Evolutionary conservation across 192 early-diverging fungal species (phyloP).

Genomic region (Dissophora ornata): DNA sequence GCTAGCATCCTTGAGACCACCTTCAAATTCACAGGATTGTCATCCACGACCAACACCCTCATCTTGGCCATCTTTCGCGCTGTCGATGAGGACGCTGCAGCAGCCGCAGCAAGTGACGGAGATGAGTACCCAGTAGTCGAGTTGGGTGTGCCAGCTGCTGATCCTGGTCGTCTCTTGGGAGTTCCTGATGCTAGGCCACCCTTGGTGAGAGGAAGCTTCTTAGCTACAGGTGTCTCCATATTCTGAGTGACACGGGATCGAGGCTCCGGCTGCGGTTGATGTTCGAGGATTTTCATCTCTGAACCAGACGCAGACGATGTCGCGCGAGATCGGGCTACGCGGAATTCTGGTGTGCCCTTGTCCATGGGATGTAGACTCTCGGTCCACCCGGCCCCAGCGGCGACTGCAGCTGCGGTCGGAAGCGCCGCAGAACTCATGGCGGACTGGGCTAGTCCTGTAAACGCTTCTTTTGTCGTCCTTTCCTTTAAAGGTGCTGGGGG

Average conservation of each 20-base stretch:
- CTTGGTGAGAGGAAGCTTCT: background rate
- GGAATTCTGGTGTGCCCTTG: background rate
- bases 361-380: background rate
- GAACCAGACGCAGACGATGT: constrained; percentile 12
- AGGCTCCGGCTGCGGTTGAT: constrained; percentile 30
- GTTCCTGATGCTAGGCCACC: background rate
- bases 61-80: constrained; percentile 35
- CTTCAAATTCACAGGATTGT: constrained; percentile 59
- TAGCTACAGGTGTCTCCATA: constrained; percentile 9
- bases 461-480: background rate
- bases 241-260: background rate
- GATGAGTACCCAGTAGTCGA: constrained; percentile 20
- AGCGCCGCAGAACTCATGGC: background rate
- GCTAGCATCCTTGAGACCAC: constrained; percentile 53
- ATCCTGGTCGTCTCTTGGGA: constrained; percentile 10
- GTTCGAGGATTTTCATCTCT: constrained; percentile 17
- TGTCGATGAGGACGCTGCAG: constrained; percentile 30
- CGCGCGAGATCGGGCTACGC: constrained; percentile 1
- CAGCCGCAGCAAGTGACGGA: constrained; percentile 27
- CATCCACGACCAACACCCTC: constrained; percentile 58
- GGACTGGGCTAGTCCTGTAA: background rate
- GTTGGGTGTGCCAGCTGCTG: constrained; percentile 1
- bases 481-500: constrained; percentile 6
- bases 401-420: background rate
- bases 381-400: background rate